These are phyloP conservation scores for Lipomyces oligophaga DNA, from an alignment of 805 yeast species.

Conservation along the genomic window DNA sequence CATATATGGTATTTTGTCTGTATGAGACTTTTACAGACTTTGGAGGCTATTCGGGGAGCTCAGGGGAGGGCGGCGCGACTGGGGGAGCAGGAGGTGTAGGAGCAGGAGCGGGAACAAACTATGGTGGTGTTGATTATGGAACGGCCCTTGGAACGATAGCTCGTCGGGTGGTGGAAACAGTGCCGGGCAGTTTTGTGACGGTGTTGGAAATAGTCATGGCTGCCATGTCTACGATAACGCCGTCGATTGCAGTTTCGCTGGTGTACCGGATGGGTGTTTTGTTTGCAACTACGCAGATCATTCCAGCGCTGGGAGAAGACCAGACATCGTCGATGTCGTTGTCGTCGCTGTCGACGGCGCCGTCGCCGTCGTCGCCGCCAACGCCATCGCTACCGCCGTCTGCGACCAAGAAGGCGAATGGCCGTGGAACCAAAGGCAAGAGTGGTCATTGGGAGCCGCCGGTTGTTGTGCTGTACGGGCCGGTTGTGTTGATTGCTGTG, in stretches of 20 bases:
- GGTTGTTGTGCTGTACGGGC: conserved; percentile 80
- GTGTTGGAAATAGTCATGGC: conserved; percentile 45
- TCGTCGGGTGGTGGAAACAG: conserved; percentile 40
- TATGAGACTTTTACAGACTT: conserved; percentile 90
- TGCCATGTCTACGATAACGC: conserved; percentile 61
- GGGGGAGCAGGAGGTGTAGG: neutral
- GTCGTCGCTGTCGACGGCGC: neutral
- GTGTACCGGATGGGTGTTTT: conserved; percentile 84
- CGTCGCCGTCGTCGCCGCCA: neutral
- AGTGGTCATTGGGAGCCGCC: conserved; percentile 10
- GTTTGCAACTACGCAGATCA: conserved; percentile 85
- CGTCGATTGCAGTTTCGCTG: conserved; percentile 75
- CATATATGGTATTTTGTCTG: conserved; percentile 87
- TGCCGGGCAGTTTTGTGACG: conserved; percentile 42
- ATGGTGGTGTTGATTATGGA: too few species aligned
- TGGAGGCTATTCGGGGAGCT: too few species aligned
- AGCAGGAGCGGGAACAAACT: neutral
- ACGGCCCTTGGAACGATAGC: too few species aligned
- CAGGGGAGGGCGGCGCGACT: neutral
- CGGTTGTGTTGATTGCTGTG: conserved; percentile 90
- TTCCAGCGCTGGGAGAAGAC: conserved; percentile 60
- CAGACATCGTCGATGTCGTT: neutral
- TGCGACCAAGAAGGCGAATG: neutral
- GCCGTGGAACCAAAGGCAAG: neutral
- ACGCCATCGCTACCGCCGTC: neutral